Evolutionary conservation across 768 basidiomycete genomes (phyloP), one percentile per base, ranked within the genome.

Genomic region (Dendrothele bispora): DNA sequence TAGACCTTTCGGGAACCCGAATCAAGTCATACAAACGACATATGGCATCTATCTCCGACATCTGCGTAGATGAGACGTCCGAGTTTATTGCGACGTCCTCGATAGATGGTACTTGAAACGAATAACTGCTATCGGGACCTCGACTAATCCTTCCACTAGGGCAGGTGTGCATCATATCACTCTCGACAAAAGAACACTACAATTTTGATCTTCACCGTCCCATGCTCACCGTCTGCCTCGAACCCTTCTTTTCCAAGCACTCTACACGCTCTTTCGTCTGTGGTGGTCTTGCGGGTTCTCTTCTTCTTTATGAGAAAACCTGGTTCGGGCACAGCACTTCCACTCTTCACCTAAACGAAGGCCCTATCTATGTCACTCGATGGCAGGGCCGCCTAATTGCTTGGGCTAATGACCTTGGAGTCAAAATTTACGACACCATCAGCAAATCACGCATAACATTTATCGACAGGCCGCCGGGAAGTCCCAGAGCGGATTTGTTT

Each of bases 291-390:
- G 87, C 91, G 0, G 95, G 97, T 4, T 83, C 77, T 18, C 70
- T 99, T 22, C 73, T 90, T n/a, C 58, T 97, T 56, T 82, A 89
- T 53, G 95, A 98, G 72, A 98, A 97, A 61, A 91, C 94, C 5
- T 98, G 97, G 95, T 68, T 98, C 28, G 94, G 95, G 0, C 90
- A 97, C 58, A 97, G 91, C 59, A 94, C 95, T 63, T 90, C 86
- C 0, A 65, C 86, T 5, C 63, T 97, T 17, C 86, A 93, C 59
- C 74, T 63, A 4, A 89, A 87, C 4, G 97, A 98, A 67, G 97
- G 95, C 10, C 91, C 97, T 0, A 91, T 99, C 43, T 98, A 94
- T 93, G 83, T 85, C 43, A 82, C 86, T 8, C 78, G 86, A 48
- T 98, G 97, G 97, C 74, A 83, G 58, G 86, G 84, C 1, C 79